Evolutionary conservation across 148 eudicot genomes (phyloP).

Genomic region (Vaccinium vitisidaea): DNA sequence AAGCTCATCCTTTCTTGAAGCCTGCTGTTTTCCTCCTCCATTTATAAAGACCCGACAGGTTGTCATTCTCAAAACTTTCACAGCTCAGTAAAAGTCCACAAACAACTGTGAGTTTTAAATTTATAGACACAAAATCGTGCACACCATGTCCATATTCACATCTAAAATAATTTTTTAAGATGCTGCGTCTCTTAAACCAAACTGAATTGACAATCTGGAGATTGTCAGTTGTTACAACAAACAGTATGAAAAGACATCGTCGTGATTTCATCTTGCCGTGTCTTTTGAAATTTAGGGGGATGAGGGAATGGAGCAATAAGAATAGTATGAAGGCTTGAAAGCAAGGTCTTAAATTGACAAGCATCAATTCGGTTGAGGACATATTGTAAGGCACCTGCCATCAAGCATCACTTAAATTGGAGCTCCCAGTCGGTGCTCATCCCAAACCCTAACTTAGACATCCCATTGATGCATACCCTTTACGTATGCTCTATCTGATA

Average conservation of each 20-base stretch:
- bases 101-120: background rate
- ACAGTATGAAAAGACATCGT: background rate
- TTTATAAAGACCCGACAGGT: background rate
- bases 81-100: background rate
- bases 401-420: background rate
- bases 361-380: background rate
- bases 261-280: background rate
- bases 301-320: background rate
- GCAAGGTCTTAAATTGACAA: background rate
- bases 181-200: background rate
- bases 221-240: background rate
- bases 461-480: background rate
- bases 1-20: background rate
- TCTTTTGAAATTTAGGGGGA: background rate
- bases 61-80: conserved; percentile 6
- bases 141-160: background rate
- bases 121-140: background rate
- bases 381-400: background rate
- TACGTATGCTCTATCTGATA: background rate
- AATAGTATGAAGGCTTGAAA: background rate
- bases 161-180: background rate
- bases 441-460: background rate
- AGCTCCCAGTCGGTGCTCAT: background rate
- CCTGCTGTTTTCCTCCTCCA: background rate
- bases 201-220: background rate